Conservation (phyloP, 257 asterid genomes). For the Solanum gracilifrons region DNA sequence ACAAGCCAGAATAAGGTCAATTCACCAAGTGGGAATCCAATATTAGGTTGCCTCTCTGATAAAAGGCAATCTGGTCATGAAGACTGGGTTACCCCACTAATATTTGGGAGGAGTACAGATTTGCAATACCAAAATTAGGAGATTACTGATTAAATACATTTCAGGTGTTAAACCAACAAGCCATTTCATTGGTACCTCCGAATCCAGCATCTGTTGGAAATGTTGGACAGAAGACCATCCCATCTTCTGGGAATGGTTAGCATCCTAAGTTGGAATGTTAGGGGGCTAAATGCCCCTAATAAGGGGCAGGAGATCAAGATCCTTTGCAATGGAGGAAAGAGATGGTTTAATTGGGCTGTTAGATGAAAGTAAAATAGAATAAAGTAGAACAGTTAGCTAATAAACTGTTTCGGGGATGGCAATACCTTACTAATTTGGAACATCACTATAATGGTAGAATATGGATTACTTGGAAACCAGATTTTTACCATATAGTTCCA, state of each 20-base stretch:
- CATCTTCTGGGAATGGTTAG: not conserved
- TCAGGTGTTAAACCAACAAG: not conserved
- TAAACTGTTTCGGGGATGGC: not conserved
- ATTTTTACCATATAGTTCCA: not conserved
- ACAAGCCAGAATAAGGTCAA: not conserved
- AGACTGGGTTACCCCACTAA: not conserved
- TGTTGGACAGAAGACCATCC: not conserved
- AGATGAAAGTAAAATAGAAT: not conserved
- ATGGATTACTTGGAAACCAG: not conserved
- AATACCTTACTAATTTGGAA: not conserved
- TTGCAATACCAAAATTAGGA: too few species aligned
- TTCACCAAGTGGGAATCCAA: not conserved
- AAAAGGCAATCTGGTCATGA: not conserved
- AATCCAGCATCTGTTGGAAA: not conserved
- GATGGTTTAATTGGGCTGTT: not conserved
- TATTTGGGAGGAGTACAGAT: not conserved
- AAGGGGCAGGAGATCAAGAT: not conserved
- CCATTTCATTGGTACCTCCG: not conserved
- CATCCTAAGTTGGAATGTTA: not conserved
- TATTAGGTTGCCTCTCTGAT: not conserved
- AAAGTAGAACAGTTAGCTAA: not conserved
- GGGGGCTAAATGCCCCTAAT: not conserved
- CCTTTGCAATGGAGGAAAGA: not conserved
- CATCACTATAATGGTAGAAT: not conserved
- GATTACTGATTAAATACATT: too few species aligned